Base-by-base conservation (phyloP, 257 asterid genomes). In the Nicotiana tomentosiformis region DNA sequence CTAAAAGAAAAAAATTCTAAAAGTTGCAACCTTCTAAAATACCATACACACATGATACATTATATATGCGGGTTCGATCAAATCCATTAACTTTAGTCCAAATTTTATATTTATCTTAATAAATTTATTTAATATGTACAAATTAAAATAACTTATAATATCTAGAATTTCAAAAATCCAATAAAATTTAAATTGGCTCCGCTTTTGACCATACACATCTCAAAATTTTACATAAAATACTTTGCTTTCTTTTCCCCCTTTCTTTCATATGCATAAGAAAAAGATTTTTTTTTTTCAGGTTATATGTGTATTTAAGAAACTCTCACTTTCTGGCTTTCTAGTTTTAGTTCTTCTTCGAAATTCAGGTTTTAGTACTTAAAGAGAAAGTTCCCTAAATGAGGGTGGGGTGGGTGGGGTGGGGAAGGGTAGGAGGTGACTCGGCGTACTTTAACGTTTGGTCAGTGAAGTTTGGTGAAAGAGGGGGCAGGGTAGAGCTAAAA, bases 271-370 rank as follows among this genome's bases (percentile, higher is more conserved):
- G 37, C 56, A 68, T 49, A 66, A 16, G n/a, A 67, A 64, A 32
- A 17, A 56, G 77, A 32, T 2, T 64, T 55, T 76, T 51, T 46
- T 51, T 62, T 86, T 78, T 81, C 23, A 62, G 46, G 85, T 16
- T 77, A 83, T 82, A 39, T 85, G 72, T 35, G 35, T 3, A 81
- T 35, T 81, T 82, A 82, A 77, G 82, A 80, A 78, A 78, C 77
- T 79, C 60, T 78, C 23, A 68, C 84, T 68, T 66, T 82, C 77
- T 81, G 81, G 66, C 70, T 82, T 89, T 88, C 87, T 87, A 84
- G 77, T 88, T 87, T 84, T 85, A 82, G 91, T 66, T 86, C 82
- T 83, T 66, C 87, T 86, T 86, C 78, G 68, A 84, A 84, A 84
- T 85, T 84, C 86, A 84, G 65, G 77, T 78, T 70, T 64, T 33